Base-by-base conservation (phyloP, 148 eudicot species). In the Chenopodium album region DNA sequence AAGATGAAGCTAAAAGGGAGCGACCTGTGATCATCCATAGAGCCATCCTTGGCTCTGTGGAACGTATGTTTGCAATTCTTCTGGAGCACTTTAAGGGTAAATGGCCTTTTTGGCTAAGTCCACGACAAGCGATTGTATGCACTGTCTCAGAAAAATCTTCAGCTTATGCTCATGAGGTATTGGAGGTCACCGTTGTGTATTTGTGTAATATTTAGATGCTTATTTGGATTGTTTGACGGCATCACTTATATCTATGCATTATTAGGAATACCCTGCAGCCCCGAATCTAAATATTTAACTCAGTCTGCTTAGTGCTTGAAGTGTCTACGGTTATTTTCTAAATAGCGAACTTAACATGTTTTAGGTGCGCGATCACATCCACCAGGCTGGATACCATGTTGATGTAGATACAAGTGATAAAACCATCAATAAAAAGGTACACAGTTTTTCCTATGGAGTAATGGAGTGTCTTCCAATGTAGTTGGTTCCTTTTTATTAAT, bases 31-130 rank as follows among this genome's bases (percentile, higher is more conserved):
- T 97, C 92, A 88, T 97, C 79, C 99, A 97, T 87, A 86, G 99
- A 80, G 99, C 99, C 32, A 90, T 94, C 77, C 91, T 97, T 71
- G 99, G 99, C 32, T 97, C 99, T 72, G 98, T 97, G 82, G 99
- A 97, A 82, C 89, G 99, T 37, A 94, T 97, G 99, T 89, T 94
- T 86, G 99, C 99, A 34, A 92, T 97, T 81, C 93, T 97, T n/a
- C 82, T 97, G 86, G 99, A 97, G 88, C 99, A 97, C 85, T 92
- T 87, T 64, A 97, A 97, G 87, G 99, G 99, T 50, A 97, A 94
- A 84, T 94, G 98, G 99, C 99, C 99, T 23, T 91, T 97, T 84
- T 97, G 99, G 99, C 92, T 92, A 11, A 97, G 99, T 83, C 99
- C 99, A 4, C 94, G 99, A 62, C 99, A 97, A 84, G 91, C 92